phyloP scores from a whole-genome alignment of 1,139 yeast genomes.

The Candida labiduridarum region DNA sequence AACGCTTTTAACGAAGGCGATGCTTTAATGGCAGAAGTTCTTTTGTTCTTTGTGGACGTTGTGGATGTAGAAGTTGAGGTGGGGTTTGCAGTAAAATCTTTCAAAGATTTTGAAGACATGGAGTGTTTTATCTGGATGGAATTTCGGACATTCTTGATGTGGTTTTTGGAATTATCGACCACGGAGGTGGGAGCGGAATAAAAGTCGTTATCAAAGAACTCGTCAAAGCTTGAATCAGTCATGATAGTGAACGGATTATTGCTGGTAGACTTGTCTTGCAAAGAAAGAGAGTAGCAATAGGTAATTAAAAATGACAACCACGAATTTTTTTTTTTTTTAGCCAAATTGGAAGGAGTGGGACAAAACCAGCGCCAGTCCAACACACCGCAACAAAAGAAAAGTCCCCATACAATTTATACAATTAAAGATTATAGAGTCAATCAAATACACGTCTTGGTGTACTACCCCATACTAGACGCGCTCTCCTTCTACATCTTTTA shows the following conservation, averaged over 20 bases:
- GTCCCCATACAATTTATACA: too few relatives aligned
- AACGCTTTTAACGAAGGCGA: constrained; percentile 60
- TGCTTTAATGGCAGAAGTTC: constrained; percentile 50
- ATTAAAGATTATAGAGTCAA: neutral
- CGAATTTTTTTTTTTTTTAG: neutral
- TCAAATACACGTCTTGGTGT: neutral
- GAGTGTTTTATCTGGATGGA: constrained; percentile 53
- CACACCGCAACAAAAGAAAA: neutral
- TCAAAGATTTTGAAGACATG: constrained; percentile 31
- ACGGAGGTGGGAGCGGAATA: constrained; percentile 19
- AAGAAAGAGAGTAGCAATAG: constrained; percentile 2
- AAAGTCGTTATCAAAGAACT: constrained; percentile 22
- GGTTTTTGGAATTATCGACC: constrained; percentile 29
- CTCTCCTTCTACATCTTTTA: neutral
- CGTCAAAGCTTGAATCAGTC: constrained; percentile 17
- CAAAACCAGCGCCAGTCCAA: neutral
- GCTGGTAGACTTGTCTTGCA: neutral
- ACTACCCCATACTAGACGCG: neutral
- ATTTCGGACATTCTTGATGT: constrained; percentile 48
- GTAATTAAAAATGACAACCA: neutral
- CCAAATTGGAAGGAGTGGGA: neutral
- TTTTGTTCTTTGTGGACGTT: constrained; percentile 5
- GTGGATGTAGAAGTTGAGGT: constrained; percentile 5
- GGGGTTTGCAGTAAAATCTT: constrained; percentile 17
- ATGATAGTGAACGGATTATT: neutral